Percentiles rank a stretch among this genome's conserved stretches.
phyloP scores from a whole-genome alignment of 1,284 basidiomycete species.

The Ceratobasidium papillatum region DNA sequence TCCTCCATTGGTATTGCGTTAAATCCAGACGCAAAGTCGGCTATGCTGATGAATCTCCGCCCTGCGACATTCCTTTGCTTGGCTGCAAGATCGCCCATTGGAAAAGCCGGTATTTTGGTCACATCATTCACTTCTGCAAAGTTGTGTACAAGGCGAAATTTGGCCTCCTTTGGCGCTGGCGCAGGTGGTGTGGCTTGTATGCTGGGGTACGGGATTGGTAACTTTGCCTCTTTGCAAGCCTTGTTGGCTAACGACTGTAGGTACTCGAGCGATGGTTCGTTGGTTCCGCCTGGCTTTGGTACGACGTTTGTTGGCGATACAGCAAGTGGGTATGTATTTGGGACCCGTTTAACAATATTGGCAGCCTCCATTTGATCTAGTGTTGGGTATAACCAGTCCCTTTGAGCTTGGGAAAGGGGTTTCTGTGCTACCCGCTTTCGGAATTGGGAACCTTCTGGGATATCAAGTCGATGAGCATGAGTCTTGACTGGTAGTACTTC shows the following conservation, averaged over 20 bases:
- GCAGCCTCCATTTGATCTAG: constrained; percentile 52
- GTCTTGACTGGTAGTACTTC: constrained; percentile 39
- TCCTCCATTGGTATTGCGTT: constrained; percentile 51
- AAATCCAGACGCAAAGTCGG: constrained; percentile 55
- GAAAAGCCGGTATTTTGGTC: constrained; percentile 53
- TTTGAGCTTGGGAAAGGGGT: constrained; percentile 50
- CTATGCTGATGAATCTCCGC: constrained; percentile 50
- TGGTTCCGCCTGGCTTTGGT: constrained; percentile 50
- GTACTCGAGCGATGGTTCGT: constrained; percentile 50
- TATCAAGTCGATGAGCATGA: constrained; percentile 46
- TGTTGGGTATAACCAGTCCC: constrained; percentile 48
- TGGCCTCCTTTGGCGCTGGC: constrained; percentile 39
- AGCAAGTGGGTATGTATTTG: constrained; percentile 49
- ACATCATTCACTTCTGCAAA: constrained; percentile 53
- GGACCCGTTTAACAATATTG: constrained; percentile 49
- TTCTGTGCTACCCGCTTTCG: constrained; percentile 40
- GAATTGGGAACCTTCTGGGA: constrained; percentile 43
- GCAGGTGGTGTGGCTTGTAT: background rate
- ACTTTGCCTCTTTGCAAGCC: constrained; percentile 48
- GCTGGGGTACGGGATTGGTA: constrained; percentile 25
- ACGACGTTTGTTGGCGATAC: constrained; percentile 50
- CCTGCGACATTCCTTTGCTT: constrained; percentile 53
- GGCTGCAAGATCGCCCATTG: constrained; percentile 52
- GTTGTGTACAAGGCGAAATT: constrained; percentile 54
- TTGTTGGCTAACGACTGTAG: constrained; percentile 50